phyloP scores from a whole-genome alignment of 345 rosid species.

The Kandelia obovata region DNA sequence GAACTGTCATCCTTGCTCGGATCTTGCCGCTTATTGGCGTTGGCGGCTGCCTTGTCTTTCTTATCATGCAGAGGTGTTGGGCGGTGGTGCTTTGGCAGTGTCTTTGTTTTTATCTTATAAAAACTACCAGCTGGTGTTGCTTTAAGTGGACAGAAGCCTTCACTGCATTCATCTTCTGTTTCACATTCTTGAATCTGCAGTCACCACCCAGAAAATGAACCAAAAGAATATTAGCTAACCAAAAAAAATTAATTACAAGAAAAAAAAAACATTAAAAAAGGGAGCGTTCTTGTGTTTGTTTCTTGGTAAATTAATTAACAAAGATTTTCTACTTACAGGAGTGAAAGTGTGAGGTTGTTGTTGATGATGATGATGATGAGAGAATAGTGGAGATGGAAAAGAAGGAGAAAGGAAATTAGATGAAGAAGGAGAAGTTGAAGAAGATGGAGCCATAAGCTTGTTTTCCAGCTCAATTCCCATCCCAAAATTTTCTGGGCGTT shows the following conservation, averaged over 20 bases:
- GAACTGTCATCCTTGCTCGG: conserved; percentile 27
- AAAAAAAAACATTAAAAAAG: not conserved
- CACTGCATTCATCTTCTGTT: conserved; percentile 36
- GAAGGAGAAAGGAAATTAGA: conserved; percentile 45
- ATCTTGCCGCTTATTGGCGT: conserved; percentile 43
- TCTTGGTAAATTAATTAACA: not conserved
- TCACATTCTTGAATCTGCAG: conserved; percentile 83
- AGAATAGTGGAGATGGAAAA: conserved; percentile 35
- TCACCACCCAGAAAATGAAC: not conserved
- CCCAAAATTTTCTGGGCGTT: no score
- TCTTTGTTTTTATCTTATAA: conserved; percentile 5
- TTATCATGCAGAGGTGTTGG: conserved; percentile 59
- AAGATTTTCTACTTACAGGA: conserved; percentile 52
- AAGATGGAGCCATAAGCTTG: conserved; percentile 52
- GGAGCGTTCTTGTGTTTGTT: not conserved
- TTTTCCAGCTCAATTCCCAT: not conserved
- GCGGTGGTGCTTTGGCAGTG: conserved; percentile 39
- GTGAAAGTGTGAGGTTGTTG: conserved; percentile 57
- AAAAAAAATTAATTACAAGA: not conserved
- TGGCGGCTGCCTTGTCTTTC: conserved; percentile 21
- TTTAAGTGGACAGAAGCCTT: not conserved
- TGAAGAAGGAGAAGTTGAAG: conserved; percentile 56
- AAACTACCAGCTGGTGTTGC: conserved; percentile 7
- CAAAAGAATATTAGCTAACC: not conserved
- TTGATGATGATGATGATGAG: conserved; percentile 20